Evolutionary conservation across 139 green algal species (phyloP).

Genomic region (Chlorella sorokiniana): DNA sequence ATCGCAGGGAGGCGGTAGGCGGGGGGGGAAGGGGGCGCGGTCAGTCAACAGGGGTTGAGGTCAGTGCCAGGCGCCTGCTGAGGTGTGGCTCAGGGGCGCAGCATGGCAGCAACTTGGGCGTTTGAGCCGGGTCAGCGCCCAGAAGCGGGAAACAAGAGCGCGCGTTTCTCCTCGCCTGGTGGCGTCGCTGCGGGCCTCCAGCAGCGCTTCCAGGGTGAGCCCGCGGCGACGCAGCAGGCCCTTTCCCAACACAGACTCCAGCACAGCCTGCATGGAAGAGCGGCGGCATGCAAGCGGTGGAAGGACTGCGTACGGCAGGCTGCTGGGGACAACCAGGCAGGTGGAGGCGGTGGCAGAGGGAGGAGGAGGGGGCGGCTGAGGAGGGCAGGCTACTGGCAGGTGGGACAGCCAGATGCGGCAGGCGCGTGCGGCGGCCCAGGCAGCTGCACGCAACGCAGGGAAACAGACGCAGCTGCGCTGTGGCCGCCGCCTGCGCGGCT

Average conservation of each 20-base stretch:
- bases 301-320: too few relatives aligned
- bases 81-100: too few relatives aligned
- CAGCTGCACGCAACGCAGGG: neutral
- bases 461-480: neutral
- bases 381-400: too few relatives aligned
- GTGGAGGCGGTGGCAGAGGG: too few relatives aligned
- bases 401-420: too few relatives aligned
- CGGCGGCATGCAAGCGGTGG: too few relatives aligned
- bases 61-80: too few relatives aligned
- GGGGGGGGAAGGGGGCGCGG: neutral
- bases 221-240: neutral
- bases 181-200: neutral
- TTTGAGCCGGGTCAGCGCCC: too few relatives aligned
- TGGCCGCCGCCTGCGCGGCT: neutral
- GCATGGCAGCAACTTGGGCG: too few relatives aligned
- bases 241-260: constrained; percentile 11
- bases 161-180: neutral
- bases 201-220: neutral
- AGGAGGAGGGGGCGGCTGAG: too few relatives aligned
- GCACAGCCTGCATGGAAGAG: neutral
- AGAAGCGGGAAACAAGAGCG: neutral
- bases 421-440: too few relatives aligned
- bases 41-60: neutral
- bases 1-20: neutral
- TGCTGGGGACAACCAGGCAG: too few relatives aligned